phyloP scores from a whole-genome alignment of 2,329 filamentous ascomycete genomes.

The Aureobasidium leucospermi region DNA sequence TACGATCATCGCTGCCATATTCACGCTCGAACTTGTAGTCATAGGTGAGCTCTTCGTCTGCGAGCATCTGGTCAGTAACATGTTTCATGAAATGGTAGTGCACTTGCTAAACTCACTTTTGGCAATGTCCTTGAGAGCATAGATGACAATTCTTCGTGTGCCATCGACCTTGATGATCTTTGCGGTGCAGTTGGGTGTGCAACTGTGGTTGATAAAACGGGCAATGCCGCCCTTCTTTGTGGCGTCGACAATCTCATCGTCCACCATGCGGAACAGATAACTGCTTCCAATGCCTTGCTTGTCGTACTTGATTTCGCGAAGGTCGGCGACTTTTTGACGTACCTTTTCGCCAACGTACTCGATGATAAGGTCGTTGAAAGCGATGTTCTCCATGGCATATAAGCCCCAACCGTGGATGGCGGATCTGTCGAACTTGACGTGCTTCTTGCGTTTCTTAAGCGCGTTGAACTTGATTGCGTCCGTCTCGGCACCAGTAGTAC shows the following conservation, averaged over 20 bases:
- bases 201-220: conserved; percentile 97
- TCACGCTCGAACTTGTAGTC: conserved; percentile 99
- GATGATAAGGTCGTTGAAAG: conserved; percentile 98
- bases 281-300: conserved; percentile 96
- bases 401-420: conserved; percentile 99
- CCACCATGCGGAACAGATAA: conserved; percentile 96
- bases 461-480: conserved; percentile 96
- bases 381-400: conserved; percentile 95
- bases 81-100: background rate
- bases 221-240: conserved; percentile 98
- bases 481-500: conserved; percentile 63
- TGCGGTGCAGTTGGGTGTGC: conserved; percentile 95
- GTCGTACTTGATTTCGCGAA: conserved; percentile 84
- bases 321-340: conserved; percentile 92
- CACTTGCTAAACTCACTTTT: conserved; percentile 63
- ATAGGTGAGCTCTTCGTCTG: conserved; percentile 98
- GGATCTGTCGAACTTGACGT: conserved; percentile 92
- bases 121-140: conserved; percentile 88
- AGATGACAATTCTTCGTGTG: conserved; percentile 97
- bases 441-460: conserved; percentile 98
- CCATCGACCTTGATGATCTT: conserved; percentile 99
- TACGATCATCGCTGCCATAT: conserved; percentile 87
- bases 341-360: conserved; percentile 98
- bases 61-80: conserved; percentile 23
- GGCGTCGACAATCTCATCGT: conserved; percentile 94